Evolutionary conservation across 176 grass and related monocot genomes (phyloP), one percentile per base, ranked within the genome.

Genomic region (Guadua angustifolia): DNA sequence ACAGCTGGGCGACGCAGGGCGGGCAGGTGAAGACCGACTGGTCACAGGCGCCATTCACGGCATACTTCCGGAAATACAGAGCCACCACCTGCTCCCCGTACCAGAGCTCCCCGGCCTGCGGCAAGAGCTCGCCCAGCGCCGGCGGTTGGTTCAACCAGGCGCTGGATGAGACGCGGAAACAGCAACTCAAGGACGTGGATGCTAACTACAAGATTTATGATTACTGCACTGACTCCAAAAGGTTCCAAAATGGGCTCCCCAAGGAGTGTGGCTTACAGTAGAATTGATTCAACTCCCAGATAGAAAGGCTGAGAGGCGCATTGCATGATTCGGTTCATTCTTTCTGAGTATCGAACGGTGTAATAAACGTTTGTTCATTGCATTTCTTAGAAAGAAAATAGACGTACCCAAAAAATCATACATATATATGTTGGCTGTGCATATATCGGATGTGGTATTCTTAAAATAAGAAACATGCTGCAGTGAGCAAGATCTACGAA

Each of bases 1-100:
- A 95, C 0, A 80, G 84, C n/a, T 96, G 91, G 94, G 91, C 94
- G 13, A 95, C 94, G 1, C 82, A 74, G 49, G 94, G 94, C 4
- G 94, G 94, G 19, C 64, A 14, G 5, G 85, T 89, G 18, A 95
- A 91, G 74, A 91, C 91, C 0, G 91, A 95, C 52, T 95, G 94
- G 94, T 75, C 79, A 15, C 64, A 85, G 15, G 86, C 91, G 0
- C 91, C 94, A 16, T 93, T 96, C 81, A 82, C 40, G 0, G 94
- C 91, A 2, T 88, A 82, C 24, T 96, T 91, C 80, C 58, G 74
- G 72, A 93, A 96, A 67, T 96, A 85, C 84, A 93, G 57, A 26
- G 73, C 73, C 52, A 75, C 81, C 45, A 18, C 71, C 1, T 94
- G 92, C 71, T 9, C 75, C 29, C 19, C 26, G 22, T 38, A 6